These are phyloP conservation scores for Tetrapisispora pingtungensis DNA, from an alignment of 805 yeast genomes.

Conservation along the genomic window DNA sequence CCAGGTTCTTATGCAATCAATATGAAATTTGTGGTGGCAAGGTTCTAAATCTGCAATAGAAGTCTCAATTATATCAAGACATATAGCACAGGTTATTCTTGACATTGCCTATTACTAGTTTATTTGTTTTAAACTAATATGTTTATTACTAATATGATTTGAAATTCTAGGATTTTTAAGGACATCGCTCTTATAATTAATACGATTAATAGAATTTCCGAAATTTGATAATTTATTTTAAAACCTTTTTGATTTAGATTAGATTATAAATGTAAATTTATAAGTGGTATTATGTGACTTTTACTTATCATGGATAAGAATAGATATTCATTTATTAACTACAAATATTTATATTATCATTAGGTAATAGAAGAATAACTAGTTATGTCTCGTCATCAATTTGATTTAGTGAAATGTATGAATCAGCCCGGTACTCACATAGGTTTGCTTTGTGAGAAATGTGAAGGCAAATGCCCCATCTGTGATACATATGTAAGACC, in stretches of 20 bases:
- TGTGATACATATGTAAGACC: slow-evolving; percentile 83
- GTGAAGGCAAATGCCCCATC: slow-evolving; percentile 86
- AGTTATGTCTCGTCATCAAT: slow-evolving; percentile 79
- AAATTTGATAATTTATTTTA: too few species aligned
- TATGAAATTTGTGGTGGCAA: slow-evolving; percentile 50
- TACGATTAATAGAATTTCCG: neutral
- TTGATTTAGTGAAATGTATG: slow-evolving; percentile 73
- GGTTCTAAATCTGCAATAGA: slow-evolving; percentile 28
- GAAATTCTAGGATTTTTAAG: neutral
- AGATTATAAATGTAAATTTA: too few species aligned
- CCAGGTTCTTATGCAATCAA: slow-evolving; percentile 50
- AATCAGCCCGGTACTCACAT: slow-evolving; percentile 68
- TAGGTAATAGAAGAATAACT: too few species aligned
- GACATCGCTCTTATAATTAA: neutral
- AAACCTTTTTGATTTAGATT: too few species aligned
- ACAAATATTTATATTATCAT: too few species aligned
- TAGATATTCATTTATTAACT: too few species aligned
- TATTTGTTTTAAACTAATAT: neutral
- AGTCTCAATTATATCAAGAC: slow-evolving; percentile 36
- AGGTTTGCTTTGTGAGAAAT: slow-evolving; percentile 69
- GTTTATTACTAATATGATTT: neutral
- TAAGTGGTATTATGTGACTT: too few species aligned
- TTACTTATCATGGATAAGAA: too few species aligned
- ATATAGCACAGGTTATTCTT: slow-evolving; percentile 46
- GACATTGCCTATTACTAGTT: neutral